These are phyloP conservation scores for Amphirosellinia nigrospora DNA, from an alignment of 495 filamentous ascomycete species.

Conservation along the genomic window DNA sequence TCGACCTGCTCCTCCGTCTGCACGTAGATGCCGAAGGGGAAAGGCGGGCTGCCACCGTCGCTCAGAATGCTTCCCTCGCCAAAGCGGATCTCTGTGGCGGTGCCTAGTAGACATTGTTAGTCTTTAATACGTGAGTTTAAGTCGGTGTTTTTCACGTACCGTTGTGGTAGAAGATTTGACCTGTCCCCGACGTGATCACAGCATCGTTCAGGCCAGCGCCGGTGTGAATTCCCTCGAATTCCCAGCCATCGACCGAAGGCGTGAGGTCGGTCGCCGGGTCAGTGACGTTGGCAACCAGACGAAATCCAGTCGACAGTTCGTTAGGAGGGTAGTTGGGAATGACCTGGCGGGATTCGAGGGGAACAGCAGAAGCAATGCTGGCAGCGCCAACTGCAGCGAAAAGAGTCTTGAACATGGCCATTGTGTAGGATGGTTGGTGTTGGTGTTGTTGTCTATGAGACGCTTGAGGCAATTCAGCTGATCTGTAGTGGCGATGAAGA, in stretches of 20 bases:
- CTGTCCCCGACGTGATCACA: conserved; percentile 29
- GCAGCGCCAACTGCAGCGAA: conserved; percentile 13
- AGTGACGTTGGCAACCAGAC: conserved; percentile 39
- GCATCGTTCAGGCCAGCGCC: conserved; percentile 43
- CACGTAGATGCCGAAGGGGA: conserved; percentile 36
- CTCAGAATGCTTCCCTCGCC: conserved; percentile 34
- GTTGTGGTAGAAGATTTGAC: conserved; percentile 45
- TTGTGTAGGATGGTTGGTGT: not conserved
- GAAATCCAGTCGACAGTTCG: conserved; percentile 35
- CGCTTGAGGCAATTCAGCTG: not conserved
- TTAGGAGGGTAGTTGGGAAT: conserved; percentile 19
- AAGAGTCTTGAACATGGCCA: conserved; percentile 11
- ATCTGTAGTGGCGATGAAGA: not conserved
- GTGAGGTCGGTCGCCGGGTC: conserved; percentile 32
- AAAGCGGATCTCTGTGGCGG: conserved; percentile 30
- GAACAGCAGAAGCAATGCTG: conserved; percentile 17
- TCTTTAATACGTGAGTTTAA: not conserved
- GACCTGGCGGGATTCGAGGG: conserved; percentile 8
- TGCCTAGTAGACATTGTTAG: conserved; percentile 28
- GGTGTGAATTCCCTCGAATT: conserved; percentile 37
- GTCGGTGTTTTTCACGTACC: conserved; percentile 7
- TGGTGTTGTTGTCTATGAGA: not conserved
- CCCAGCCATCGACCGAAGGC: conserved; percentile 35
- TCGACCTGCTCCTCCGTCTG: conserved; percentile 29
- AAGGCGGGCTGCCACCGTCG: conserved; percentile 41